Percentiles rank a stretch among this genome's conserved stretches.
phyloP scores from a whole-genome alignment of 2,329 filamentous ascomycete species.

The Pseudogymnoascus sp. region DNA sequence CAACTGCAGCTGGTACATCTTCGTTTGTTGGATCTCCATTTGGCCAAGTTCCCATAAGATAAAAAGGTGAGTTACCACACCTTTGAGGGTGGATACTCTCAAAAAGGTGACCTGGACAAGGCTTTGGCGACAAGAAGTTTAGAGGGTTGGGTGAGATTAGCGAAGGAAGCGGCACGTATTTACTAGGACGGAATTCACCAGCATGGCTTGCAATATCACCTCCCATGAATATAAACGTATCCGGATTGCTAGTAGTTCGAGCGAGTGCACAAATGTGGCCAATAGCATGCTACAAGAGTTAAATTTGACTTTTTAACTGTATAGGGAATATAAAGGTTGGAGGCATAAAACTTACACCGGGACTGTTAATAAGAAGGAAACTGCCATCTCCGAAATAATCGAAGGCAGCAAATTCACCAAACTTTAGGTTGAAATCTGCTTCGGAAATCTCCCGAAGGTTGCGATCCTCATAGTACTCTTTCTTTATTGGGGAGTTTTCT shows the following conservation, averaged over 20 bases:
- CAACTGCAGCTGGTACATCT: background rate
- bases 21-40: background rate
- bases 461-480: slow-evolving; percentile 35
- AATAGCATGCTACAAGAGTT: slow-evolving; percentile 32
- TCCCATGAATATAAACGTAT: slow-evolving; percentile 41
- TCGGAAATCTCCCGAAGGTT: slow-evolving; percentile 22
- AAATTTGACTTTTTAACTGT: background rate
- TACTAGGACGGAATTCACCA: slow-evolving; percentile 38
- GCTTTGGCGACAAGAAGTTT: slow-evolving; percentile 18
- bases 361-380: slow-evolving; percentile 26
- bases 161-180: slow-evolving; percentile 33
- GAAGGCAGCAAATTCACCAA: slow-evolving; percentile 23
- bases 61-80: slow-evolving; percentile 20
- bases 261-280: slow-evolving; percentile 44
- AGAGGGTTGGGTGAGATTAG: slow-evolving; percentile 36
- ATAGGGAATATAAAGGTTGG: background rate
- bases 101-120: slow-evolving; percentile 38
- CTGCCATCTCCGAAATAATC: slow-evolving; percentile 28
- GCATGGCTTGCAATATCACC: slow-evolving; percentile 41
- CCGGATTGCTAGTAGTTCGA: slow-evolving; percentile 28
- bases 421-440: slow-evolving; percentile 11
- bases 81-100: slow-evolving; percentile 30
- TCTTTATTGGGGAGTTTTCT: slow-evolving; percentile 32
- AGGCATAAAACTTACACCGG: slow-evolving; percentile 16
- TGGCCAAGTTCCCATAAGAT: slow-evolving; percentile 19